Evolutionary conservation across 495 filamentous ascomycete genomes (phyloP), one percentile per base, ranked within the genome.

Genomic region (Darksidea phi): DNA sequence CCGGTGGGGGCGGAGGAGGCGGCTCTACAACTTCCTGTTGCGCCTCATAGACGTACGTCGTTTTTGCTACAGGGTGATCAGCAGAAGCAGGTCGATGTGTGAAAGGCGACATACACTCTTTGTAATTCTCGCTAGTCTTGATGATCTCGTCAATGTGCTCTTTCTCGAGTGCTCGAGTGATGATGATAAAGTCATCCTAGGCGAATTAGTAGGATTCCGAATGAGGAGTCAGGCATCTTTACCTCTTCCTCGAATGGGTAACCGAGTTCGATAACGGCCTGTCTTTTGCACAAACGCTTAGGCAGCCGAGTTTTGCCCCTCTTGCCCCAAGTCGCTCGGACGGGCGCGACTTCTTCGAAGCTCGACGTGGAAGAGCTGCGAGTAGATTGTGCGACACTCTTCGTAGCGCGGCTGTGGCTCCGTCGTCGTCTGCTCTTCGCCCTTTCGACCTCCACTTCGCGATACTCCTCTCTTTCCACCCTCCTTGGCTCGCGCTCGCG

Each of bases 241-340:
- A 93, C 89, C 77, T 95, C 91, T 78, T 94, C 88, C 48, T 88
- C 80, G 69, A 84, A 95, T 1, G 91, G 89, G 76, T 95, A 95
- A 10, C 89, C 88, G 23, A 92, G 76, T 47, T 94, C 88, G 59
- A 90, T 83, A 51, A 96, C 81, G 13, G 89, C 91, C 64, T 83
- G 77, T 71, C 86, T 84, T 67, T 87, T 85, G 38, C 91, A 87
- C 56, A 95, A 78, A 41, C 85, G 81, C 37, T 81, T 80, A 0
- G 91, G 91, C 73, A 96, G 89, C 53, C 87, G 80, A 11, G 91
- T 96, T 79, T 91, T 94, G 59, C 91, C 91, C 70, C 87, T 89
- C 73, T 90, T 90, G 17, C 88, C 89, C 63, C 88, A 86, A 21
- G 20, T 32, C 12, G 48, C 42, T 80, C 53, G 74, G 23, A 25